Evolutionary conservation across 2,329 filamentous ascomycete species (phyloP), one percentile per base, ranked within the genome.

Genomic region (Teratosphaeria viscida): DNA sequence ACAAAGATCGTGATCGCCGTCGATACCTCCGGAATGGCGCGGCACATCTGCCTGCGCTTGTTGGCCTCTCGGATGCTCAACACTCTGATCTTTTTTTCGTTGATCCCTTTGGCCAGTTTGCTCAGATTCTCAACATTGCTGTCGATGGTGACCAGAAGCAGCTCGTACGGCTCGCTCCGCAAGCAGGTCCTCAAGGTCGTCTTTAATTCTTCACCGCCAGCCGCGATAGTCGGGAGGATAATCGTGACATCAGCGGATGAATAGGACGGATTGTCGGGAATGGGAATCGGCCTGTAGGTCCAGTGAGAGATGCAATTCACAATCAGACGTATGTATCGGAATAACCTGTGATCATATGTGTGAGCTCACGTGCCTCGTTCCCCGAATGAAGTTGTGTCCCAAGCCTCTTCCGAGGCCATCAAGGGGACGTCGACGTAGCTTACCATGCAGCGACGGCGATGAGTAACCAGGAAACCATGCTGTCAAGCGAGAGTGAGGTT

Each of bases 11-110:
- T 96, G 71, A 97, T 91, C 57, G 82, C 78, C 0, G 92, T 96
- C 65, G 79, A 81, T 60, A 96, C 90, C 66, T 90, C 83, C 23
- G 92, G 91, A 55, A 97, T 89, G 3, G 91, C 92, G 71, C 90
- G 84, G 73, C 90, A 95, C 71, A 97, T 91, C 74, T 97, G 92
- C 23, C 92, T 85, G 59, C 92, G 88, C 79, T 97, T 97, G 78
- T 97, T 97, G 66, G 92, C 91, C 71, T 96, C 92, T 62, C 83
- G 81, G 34, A 91, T 89, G 64, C 83, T 86, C 65, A 92, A 80
- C 52, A 95, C 85, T 59, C 85, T 82, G 65, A 96, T 85, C 64
- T 83, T 85, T 60, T 83, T 81, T 59, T 78, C 74, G 27, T 85
- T 84, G 62, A 83, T 81, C 23, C 83, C 85, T 55, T 78, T 77